Evolutionary conservation across 768 basidiomycete species (phyloP).

Genomic region (Pholiota microspora): DNA sequence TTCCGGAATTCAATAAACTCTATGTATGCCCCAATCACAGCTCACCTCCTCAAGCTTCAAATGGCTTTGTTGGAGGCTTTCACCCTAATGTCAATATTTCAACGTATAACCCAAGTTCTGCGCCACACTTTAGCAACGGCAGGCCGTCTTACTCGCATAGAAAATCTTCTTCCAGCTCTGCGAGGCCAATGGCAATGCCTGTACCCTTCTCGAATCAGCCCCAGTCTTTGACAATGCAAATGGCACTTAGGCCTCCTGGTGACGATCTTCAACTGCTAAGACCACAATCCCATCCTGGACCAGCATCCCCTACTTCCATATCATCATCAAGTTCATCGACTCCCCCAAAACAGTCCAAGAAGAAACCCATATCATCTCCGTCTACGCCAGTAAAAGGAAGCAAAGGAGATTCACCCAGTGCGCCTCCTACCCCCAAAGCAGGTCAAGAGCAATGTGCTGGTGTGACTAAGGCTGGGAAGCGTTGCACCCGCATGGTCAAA

Average conservation of each 20-base stretch:
- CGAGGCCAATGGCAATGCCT: conserved; percentile 31
- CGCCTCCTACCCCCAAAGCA: conserved; percentile 9
- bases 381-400: conserved; percentile 10
- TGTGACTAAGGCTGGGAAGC: conserved; percentile 61
- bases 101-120: not conserved
- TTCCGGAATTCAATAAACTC: conserved; percentile 26
- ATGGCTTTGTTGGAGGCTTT: conserved; percentile 53
- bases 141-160: not conserved
- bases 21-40: conserved; percentile 16
- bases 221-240: conserved; percentile 39
- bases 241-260: conserved; percentile 27
- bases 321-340: conserved; percentile 15
- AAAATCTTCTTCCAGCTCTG: not conserved
- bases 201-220: conserved; percentile 26
- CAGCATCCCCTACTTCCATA: conserved; percentile 14
- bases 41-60: conserved; percentile 8
- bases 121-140: not conserved
- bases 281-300: conserved; percentile 30
- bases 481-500: conserved; percentile 61
- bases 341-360: conserved; percentile 11
- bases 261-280: conserved; percentile 6
- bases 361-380: conserved; percentile 14
- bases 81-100: conserved; percentile 21
- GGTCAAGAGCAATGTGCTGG: conserved; percentile 55
- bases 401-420: conserved; percentile 8